These are phyloP conservation scores for Cryptococcus neoformans DNA, from an alignment of 1,284 basidiomycete species.

Conservation along the genomic window DNA sequence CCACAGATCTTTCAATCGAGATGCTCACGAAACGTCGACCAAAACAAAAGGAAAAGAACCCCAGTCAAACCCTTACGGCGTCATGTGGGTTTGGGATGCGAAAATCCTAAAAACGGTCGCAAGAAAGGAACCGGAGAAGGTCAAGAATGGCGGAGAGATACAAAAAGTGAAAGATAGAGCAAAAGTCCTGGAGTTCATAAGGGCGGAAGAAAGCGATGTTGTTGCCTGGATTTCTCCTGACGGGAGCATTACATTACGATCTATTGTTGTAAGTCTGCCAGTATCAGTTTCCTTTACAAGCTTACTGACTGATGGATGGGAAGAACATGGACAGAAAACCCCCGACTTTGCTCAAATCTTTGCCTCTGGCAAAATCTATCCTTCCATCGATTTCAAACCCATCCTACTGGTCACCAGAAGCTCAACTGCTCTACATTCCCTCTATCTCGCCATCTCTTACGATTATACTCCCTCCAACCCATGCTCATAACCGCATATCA, in stretches of 20 bases:
- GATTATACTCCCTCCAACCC: constrained; percentile 9
- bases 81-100: constrained; percentile 33
- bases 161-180: constrained; percentile 5
- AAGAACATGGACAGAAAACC: constrained; percentile 86
- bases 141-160: constrained; percentile 56
- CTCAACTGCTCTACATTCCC: constrained; percentile 18
- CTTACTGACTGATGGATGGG: not conserved
- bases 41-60: constrained; percentile 42
- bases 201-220: constrained; percentile 71
- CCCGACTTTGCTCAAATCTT: constrained; percentile 75
- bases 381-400: constrained; percentile 55
- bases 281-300: not conserved
- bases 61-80: constrained; percentile 42
- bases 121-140: constrained; percentile 19
- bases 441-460: not conserved
- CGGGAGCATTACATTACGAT: constrained; percentile 66
- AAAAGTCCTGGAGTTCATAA: constrained; percentile 27
- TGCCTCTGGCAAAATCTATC: constrained; percentile 65
- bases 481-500: constrained; percentile 6
- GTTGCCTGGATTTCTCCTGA: constrained; percentile 69
- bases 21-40: constrained; percentile 39
- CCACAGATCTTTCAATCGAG: constrained; percentile 60
- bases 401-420: constrained; percentile 60
- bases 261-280: constrained; percentile 62
- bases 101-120: constrained; percentile 22